Evolutionary conservation across 257 asterid genomes (phyloP).

Genomic region (Coffea eugenioides): DNA sequence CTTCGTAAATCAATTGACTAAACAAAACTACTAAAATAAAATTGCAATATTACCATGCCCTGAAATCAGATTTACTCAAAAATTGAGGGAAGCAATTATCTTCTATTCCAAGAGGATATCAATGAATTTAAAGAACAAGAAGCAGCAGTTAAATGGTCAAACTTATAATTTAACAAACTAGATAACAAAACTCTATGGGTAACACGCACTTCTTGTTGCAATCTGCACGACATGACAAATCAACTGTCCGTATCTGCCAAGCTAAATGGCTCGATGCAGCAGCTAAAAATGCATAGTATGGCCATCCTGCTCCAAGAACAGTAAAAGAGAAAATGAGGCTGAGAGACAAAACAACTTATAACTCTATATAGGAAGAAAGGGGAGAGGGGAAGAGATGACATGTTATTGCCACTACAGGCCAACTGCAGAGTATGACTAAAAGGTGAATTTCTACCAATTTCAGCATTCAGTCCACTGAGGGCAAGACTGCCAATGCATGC

Average conservation of each 20-base stretch:
- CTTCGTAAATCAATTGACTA: neutral
- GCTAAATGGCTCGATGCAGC: slow-evolving; percentile 74
- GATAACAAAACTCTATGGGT: neutral
- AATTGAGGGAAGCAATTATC: neutral
- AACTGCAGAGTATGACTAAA: neutral
- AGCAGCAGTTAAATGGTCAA: neutral
- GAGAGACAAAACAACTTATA: neutral
- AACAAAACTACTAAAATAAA: neutral
- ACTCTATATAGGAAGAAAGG: neutral
- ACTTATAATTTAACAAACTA: neutral
- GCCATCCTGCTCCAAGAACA: slow-evolving; percentile 56
- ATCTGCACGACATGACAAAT: slow-evolving; percentile 73
- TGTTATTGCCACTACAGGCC: neutral
- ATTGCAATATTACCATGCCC: neutral
- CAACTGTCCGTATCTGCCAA: slow-evolving; percentile 84
- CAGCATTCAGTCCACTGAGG: slow-evolving; percentile 69
- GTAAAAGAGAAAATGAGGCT: neutral
- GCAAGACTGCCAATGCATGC: slow-evolving; percentile 77
- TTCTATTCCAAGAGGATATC: neutral
- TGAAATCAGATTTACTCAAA: neutral
- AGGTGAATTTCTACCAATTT: slow-evolving; percentile 48
- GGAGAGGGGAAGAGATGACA: neutral
- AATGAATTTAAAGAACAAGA: neutral
- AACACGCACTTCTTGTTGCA: slow-evolving; percentile 75
- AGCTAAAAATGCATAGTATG: slow-evolving; percentile 57